Conservation (phyloP, 2,329 filamentous ascomycete genomes). For the Penicillium rolfsii region DNA sequence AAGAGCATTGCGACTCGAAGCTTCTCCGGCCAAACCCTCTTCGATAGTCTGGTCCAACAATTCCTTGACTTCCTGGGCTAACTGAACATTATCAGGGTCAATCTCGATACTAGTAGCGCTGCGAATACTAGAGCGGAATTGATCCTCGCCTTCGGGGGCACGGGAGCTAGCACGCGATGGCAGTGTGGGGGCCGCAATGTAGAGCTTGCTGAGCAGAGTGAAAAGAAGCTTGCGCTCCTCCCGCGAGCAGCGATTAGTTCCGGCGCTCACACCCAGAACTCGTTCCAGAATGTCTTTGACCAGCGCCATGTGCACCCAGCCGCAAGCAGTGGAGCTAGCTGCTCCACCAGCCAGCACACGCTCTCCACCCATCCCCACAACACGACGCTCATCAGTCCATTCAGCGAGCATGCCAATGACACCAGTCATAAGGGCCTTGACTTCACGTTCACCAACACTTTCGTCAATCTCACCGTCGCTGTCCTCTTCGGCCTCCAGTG, state of each 20-base stretch:
- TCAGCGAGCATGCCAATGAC: slow-evolving; percentile 80
- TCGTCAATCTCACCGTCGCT: slow-evolving; percentile 75
- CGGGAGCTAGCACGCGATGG: slow-evolving; percentile 43
- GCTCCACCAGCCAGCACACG: slow-evolving; percentile 54
- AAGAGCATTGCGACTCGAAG: slow-evolving; percentile 49
- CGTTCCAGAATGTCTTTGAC: slow-evolving; percentile 77
- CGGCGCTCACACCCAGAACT: slow-evolving; percentile 57
- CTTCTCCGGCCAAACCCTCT: slow-evolving; percentile 46
- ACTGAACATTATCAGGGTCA: slow-evolving; percentile 55
- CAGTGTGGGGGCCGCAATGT: slow-evolving; percentile 69
- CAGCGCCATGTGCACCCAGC: slow-evolving; percentile 78
- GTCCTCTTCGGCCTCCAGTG: slow-evolving; percentile 72
- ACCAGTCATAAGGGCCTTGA: slow-evolving; percentile 65
- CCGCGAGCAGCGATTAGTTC: slow-evolving; percentile 48
- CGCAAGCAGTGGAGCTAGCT: slow-evolving; percentile 61
- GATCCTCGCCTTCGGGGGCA: slow-evolving; percentile 63
- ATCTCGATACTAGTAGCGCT: slow-evolving; percentile 55
- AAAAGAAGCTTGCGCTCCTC: slow-evolving; percentile 85
- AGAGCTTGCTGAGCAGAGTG: slow-evolving; percentile 78
- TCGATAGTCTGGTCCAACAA: slow-evolving; percentile 61
- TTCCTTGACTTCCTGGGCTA: slow-evolving; percentile 59
- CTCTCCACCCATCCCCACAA: slow-evolving; percentile 62
- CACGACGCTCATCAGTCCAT: slow-evolving; percentile 91
- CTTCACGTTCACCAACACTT: slow-evolving; percentile 69
- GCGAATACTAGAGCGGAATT: slow-evolving; percentile 55